These are phyloP conservation scores for Diaporthe sp. DNA, from an alignment of 2,329 filamentous ascomycete species.

Conservation along the genomic window DNA sequence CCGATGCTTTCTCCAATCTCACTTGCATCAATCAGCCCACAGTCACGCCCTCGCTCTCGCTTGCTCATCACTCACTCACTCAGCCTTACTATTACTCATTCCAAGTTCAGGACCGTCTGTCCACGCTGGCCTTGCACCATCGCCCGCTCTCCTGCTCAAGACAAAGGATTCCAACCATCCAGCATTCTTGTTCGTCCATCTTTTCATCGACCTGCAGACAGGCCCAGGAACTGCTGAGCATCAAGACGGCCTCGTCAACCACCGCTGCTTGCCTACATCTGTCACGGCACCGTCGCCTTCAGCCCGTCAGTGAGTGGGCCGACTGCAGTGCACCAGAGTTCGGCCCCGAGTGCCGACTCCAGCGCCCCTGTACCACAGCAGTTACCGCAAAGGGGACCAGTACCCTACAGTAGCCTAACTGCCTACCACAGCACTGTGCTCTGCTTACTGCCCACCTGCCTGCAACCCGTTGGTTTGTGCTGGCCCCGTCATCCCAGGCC, in stretches of 20 bases:
- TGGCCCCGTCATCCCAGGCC: conserved; percentile 25
- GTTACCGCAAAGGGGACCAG: conserved; percentile 8
- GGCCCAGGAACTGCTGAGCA: not conserved
- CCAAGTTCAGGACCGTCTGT: not conserved
- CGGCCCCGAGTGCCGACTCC: not conserved
- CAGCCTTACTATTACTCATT: conserved; percentile 1
- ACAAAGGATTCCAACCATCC: not conserved
- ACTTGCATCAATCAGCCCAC: conserved; percentile 4
- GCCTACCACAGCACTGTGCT: conserved; percentile 1
- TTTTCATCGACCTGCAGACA: not conserved
- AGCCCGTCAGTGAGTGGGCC: not conserved
- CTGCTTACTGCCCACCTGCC: not conserved
- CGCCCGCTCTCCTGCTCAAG: not conserved
- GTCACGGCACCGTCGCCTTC: not conserved
- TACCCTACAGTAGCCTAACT: not conserved
- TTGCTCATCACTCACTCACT: not conserved
- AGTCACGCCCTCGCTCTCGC: not conserved
- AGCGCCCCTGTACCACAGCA: conserved; percentile 9
- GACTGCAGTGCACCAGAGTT: conserved; percentile 16
- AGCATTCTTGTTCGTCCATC: not conserved
- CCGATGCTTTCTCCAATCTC: conserved; percentile 13
- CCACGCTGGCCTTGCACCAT: conserved; percentile 14
- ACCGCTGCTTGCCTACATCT: not conserved
- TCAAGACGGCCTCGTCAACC: not conserved
- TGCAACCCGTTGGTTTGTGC: conserved; percentile 24